Evolutionary conservation across 176 grass and related monocot species (phyloP), one percentile per base, ranked within the genome.

Genomic region (Oryza meridionalis): DNA sequence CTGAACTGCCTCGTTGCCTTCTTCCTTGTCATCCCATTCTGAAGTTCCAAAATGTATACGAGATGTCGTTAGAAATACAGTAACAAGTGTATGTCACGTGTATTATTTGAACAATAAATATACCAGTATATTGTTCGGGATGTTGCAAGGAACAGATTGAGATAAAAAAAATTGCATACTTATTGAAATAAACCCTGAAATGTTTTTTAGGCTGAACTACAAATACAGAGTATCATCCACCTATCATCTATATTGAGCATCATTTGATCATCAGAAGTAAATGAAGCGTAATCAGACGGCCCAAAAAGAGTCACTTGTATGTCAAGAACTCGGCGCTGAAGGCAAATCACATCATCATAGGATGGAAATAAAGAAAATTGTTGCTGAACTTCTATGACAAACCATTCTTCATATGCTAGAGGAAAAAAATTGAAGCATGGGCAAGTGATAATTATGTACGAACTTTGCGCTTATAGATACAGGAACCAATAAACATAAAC

Each of bases 21-120:
- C 90, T 86, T 92, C 91, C 70, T 92, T 86, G 80, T 87, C 76
- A 21, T 92, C 87, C 87, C 91, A 92, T 32, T 87, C 87, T 90
- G 58, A 22, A 81, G 79, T 45, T 73, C 40, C 50, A 29, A 67
- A 72, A 73, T 70, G 45, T 29, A 84, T 33, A 47, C 24, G 42
- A 82, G 25, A 78, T 31, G n/a, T 69, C 2, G 11, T 79, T 24
- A 86, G 62, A 6, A 44, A 83, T 65, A 67, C 21, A 35, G 44
- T 44, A 12, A 31, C 29, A 31, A 31, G 17, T 49, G 11, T 53
- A 43, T 75, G 7, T 27, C 37, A 4, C 11, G 11, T 76, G 45
- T 17, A 75, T 25, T 73, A 84, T 61, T 61, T 37, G 51, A 29
- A 67, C 21, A 35, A 62, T 44, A 12, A 45, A 25, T 49, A 19